These are phyloP conservation scores for Xylaria digitata DNA, from an alignment of 2,329 filamentous ascomycete species.

Conservation along the genomic window DNA sequence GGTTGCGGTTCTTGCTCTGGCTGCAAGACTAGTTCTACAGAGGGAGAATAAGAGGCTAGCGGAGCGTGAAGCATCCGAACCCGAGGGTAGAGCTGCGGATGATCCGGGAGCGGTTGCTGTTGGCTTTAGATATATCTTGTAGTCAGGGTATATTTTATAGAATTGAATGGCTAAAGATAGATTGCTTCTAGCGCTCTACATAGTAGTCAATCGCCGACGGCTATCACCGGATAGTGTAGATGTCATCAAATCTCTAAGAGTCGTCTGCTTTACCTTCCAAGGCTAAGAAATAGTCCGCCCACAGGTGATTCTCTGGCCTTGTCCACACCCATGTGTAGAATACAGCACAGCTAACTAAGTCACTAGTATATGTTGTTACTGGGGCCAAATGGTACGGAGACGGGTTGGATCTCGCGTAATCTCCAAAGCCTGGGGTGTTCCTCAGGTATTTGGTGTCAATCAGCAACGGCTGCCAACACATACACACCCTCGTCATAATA, in stretches of 20 bases:
- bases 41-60: conserved; percentile 72
- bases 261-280: not conserved
- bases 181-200: not conserved
- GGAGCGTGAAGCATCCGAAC: conserved; percentile 52
- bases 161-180: not conserved
- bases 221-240: too few species aligned
- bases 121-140: conserved; percentile 48
- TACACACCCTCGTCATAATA: not conserved
- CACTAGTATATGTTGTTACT: not conserved
- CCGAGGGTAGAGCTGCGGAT: conserved; percentile 30
- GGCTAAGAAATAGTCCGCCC: not conserved
- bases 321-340: not conserved
- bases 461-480: not conserved
- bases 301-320: not conserved
- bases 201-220: not conserved
- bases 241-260: not conserved
- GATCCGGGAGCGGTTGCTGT: conserved; percentile 27
- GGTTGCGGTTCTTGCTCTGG: conserved; percentile 65
- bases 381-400: not conserved
- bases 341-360: not conserved
- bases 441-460: not conserved
- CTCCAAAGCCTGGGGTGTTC: not conserved
- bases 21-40: conserved; percentile 64
- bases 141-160: not conserved
- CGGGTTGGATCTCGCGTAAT: too few species aligned